A percentile compares a stretch with the other conserved stretches of the same genome.
These are phyloP conservation scores for Astrothelium subdiscretum DNA, from an alignment of 495 filamentous ascomycete species.

Conservation along the genomic window DNA sequence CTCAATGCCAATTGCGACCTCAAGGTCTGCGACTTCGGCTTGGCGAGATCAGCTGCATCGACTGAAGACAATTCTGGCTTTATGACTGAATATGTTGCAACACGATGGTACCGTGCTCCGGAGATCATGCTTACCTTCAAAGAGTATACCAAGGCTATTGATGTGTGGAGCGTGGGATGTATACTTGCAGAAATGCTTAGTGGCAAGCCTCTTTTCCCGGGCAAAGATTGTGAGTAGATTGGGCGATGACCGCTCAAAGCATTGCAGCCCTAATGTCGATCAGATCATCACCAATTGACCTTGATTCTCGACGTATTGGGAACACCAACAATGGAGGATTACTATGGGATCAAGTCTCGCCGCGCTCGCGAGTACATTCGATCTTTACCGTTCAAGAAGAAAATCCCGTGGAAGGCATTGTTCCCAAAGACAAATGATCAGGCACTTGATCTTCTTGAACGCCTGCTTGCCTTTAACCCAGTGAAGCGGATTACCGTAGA, in stretches of 20 bases:
- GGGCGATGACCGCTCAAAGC: not conserved
- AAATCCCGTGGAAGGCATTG: slow-evolving; percentile 92
- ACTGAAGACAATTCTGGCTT: slow-evolving; percentile 98
- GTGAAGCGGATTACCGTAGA: slow-evolving; percentile 97
- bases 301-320: slow-evolving; percentile 96
- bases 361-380: slow-evolving; percentile 98
- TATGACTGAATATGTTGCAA: slow-evolving; percentile 99
- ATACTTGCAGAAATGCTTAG: slow-evolving; percentile 99
- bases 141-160: slow-evolving; percentile 99
- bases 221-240: slow-evolving; percentile 80
- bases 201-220: slow-evolving; percentile 95
- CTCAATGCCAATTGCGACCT: slow-evolving; percentile 98
- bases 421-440: slow-evolving; percentile 95
- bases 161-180: slow-evolving; percentile 98
- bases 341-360: slow-evolving; percentile 99
- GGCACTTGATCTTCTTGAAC: slow-evolving; percentile 88
- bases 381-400: slow-evolving; percentile 99
- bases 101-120: slow-evolving; percentile 95
- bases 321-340: slow-evolving; percentile 99
- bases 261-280: not conserved
- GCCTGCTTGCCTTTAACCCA: slow-evolving; percentile 93
- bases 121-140: slow-evolving; percentile 99
- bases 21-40: slow-evolving; percentile 97
- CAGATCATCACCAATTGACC: slow-evolving; percentile 97
- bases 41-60: slow-evolving; percentile 89